Conservation (phyloP, 352 stramenopile species). For the Thraustotheca clavata region DNA sequence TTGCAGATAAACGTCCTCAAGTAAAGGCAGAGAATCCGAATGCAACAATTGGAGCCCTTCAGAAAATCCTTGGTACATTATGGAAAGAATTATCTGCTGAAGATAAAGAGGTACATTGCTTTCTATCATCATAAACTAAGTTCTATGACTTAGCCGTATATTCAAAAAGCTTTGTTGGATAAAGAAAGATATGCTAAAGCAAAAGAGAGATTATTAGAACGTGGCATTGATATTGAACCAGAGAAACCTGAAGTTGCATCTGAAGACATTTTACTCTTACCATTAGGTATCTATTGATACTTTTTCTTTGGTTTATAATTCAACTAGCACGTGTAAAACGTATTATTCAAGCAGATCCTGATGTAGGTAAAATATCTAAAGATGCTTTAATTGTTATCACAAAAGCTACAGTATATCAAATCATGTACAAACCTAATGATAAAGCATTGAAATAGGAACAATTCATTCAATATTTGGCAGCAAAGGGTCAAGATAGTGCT, state of each 20-base stretch:
- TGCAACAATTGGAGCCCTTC: constrained; percentile 60
- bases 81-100: constrained; percentile 83
- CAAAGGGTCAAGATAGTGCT: constrained; percentile 81
- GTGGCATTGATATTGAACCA: constrained; percentile 29
- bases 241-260: constrained; percentile 21
- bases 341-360: constrained; percentile 90
- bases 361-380: constrained; percentile 86
- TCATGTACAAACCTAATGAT: not conserved
- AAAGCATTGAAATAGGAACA: constrained; percentile 52
- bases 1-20: not conserved
- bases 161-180: constrained; percentile 77
- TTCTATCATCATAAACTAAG: not conserved
- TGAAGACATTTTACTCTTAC: constrained; percentile 12
- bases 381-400: constrained; percentile 88
- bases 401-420: constrained; percentile 73
- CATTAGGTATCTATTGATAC: constrained; percentile 25
- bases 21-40: constrained; percentile 25
- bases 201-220: constrained; percentile 55
- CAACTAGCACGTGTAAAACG: constrained; percentile 81
- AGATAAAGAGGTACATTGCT: constrained; percentile 55
- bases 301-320: constrained; percentile 36
- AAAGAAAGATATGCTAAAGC: constrained; percentile 76
- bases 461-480: constrained; percentile 83
- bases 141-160: constrained; percentile 46
- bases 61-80: constrained; percentile 84